A percentile compares a stretch with the other conserved stretches of the same genome.
These are phyloP conservation scores for Myxozyma geophila DNA, from an alignment of 805 yeast species.

Conservation along the genomic window DNA sequence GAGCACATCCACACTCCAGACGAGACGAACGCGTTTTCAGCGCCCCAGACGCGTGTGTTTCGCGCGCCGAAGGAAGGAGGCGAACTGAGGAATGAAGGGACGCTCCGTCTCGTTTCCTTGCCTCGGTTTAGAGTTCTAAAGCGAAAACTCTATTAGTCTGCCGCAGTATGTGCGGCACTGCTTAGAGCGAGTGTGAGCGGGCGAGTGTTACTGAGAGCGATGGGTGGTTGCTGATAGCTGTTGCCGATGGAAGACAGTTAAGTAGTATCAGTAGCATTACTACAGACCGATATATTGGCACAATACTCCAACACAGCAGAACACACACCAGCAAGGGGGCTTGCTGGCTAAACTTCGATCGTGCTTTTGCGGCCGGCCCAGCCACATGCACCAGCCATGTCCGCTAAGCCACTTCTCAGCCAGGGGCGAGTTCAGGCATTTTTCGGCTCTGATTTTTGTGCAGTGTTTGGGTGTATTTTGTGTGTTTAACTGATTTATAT, in stretches of 20 bases:
- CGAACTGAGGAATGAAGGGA: constrained; percentile 11
- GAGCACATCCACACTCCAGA: neutral
- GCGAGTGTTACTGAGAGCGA: neutral
- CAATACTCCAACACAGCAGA: too few relatives aligned
- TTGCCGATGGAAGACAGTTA: too few relatives aligned
- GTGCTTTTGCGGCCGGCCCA: constrained; percentile 12
- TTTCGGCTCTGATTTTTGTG: neutral
- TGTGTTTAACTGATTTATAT: too few relatives aligned
- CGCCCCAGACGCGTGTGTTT: too few relatives aligned
- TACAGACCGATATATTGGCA: too few relatives aligned
- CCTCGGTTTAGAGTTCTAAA: neutral
- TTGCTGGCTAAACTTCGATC: neutral
- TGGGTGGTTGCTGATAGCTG: too few relatives aligned
- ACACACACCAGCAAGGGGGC: neutral
- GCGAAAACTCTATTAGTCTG: neutral
- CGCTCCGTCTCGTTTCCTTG: too few relatives aligned
- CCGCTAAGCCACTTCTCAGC: constrained; percentile 5
- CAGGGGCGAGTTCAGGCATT: neutral
- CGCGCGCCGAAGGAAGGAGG: constrained; percentile 11
- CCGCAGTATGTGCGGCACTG: neutral
- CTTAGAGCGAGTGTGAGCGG: neutral
- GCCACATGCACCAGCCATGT: constrained; percentile 7
- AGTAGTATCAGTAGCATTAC: too few relatives aligned
- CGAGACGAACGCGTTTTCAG: neutral
- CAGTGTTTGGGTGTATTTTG: too few relatives aligned